Conservation (phyloP, 2,329 filamentous ascomycete species). For the Penicillium sp. region DNA sequence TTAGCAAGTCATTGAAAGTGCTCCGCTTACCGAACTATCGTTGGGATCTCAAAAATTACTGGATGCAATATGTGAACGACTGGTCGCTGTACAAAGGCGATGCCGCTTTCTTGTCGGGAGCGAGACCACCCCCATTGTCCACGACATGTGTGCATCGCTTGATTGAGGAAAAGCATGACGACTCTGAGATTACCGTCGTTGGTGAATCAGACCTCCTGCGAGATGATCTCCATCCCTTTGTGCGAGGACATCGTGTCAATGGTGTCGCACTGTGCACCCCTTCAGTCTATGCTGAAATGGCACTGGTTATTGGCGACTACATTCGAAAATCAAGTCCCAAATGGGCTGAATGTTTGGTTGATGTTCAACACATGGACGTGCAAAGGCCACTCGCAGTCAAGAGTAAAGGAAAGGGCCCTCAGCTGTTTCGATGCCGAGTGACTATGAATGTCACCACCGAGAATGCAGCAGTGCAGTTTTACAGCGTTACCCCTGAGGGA, state of each 20-base stretch:
- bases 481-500: too few species aligned
- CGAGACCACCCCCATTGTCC: slow-evolving; percentile 13
- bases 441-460: too few species aligned
- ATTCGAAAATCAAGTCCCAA: neutral
- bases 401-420: too few species aligned
- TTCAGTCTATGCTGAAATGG: slow-evolving; percentile 4
- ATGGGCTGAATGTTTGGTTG: neutral
- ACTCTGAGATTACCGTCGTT: slow-evolving; percentile 3
- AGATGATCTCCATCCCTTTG: slow-evolving; percentile 15
- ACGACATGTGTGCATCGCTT: slow-evolving; percentile 29
- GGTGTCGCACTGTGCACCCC: slow-evolving; percentile 26
- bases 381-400: too few species aligned
- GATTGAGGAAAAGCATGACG: slow-evolving; percentile 10
- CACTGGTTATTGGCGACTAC: neutral
- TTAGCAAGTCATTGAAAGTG: slow-evolving; percentile 59
- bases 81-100: slow-evolving; percentile 72
- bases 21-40: slow-evolving; percentile 66
- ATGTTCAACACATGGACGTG: neutral
- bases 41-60: slow-evolving; percentile 72
- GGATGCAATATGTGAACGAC: slow-evolving; percentile 70
- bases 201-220: slow-evolving; percentile 20
- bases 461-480: too few species aligned
- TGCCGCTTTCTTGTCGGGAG: neutral
- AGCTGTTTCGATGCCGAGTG: too few species aligned
- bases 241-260: slow-evolving; percentile 26